A percentile compares a stretch with the other conserved stretches of the same genome.
phyloP scores from a whole-genome alignment of 2,329 filamentous ascomycete genomes.

The Purpureocillium takamizusanense region DNA sequence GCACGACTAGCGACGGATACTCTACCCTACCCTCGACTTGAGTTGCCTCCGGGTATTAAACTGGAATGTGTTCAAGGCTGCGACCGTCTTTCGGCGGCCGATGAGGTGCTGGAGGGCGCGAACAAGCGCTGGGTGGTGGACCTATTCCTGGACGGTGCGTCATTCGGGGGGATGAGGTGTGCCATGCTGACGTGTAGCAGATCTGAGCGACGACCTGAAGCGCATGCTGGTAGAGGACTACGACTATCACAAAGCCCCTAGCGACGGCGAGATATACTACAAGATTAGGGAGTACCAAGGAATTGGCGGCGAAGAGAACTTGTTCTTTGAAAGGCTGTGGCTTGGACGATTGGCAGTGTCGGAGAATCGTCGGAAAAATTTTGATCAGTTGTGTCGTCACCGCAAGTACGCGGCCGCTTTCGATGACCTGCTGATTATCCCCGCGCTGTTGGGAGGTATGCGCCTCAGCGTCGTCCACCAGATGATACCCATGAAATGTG shows the following conservation, averaged over 20 bases:
- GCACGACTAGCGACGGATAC: too few species aligned
- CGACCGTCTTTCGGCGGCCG: neutral
- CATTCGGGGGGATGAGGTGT: neutral
- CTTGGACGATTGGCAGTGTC: too few species aligned
- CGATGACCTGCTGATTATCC: neutral
- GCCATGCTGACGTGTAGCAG: too few species aligned
- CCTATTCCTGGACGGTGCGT: neutral
- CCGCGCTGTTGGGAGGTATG: neutral
- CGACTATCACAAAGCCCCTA: neutral
- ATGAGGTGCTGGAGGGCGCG: neutral
- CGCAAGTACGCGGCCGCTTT: neutral
- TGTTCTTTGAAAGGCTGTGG: neutral
- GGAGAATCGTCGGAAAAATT: neutral
- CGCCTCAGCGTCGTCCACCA: neutral
- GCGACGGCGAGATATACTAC: neutral
- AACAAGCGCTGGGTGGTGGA: neutral
- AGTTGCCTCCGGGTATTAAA: too few species aligned
- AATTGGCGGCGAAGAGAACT: neutral
- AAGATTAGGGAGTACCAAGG: neutral
- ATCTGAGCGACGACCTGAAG: too few species aligned
- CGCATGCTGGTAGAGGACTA: neutral
- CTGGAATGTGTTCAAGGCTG: too few species aligned
- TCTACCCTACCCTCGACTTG: too few species aligned
- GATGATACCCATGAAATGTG: neutral
- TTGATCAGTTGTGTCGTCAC: neutral